phyloP scores from a whole-genome alignment of 345 rosid genomes.

The Erucastrum elatum region DNA sequence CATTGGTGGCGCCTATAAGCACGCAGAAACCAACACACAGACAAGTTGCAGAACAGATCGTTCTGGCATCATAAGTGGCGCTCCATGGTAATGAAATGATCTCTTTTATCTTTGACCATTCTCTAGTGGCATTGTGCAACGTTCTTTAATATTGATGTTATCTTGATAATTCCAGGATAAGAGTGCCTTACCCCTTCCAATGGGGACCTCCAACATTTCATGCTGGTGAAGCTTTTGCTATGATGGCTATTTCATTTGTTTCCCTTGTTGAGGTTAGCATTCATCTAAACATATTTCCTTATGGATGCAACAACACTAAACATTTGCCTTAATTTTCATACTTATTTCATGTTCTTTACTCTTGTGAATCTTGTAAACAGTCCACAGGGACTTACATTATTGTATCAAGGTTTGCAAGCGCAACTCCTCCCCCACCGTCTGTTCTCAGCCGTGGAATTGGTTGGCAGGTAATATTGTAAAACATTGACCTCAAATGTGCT shows the following conservation, averaged over 20 bases:
- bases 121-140: background rate
- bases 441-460: constrained; percentile 94
- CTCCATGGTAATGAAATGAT: constrained; percentile 70
- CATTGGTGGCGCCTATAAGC: constrained; percentile 87
- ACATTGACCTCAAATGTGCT: background rate
- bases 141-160: background rate
- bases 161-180: constrained; percentile 59
- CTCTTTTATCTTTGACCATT: background rate
- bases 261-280: constrained; percentile 79
- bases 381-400: constrained; percentile 89
- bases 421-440: constrained; percentile 93
- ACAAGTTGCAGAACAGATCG: constrained; percentile 84
- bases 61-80: constrained; percentile 74
- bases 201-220: constrained; percentile 98
- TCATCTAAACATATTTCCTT: background rate
- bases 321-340: background rate
- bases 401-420: constrained; percentile 84
- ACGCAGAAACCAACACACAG: constrained; percentile 65
- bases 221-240: constrained; percentile 96
- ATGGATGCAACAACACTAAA: background rate
- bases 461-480: constrained; percentile 73
- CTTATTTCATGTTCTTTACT: constrained; percentile 10
- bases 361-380: constrained; percentile 46
- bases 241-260: constrained; percentile 93
- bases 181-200: constrained; percentile 96